Percentiles rank a stretch among this genome's conserved stretches.
These are phyloP conservation scores for Achaetomiella virescens DNA, from an alignment of 495 filamentous ascomycete genomes.

Conservation along the genomic window DNA sequence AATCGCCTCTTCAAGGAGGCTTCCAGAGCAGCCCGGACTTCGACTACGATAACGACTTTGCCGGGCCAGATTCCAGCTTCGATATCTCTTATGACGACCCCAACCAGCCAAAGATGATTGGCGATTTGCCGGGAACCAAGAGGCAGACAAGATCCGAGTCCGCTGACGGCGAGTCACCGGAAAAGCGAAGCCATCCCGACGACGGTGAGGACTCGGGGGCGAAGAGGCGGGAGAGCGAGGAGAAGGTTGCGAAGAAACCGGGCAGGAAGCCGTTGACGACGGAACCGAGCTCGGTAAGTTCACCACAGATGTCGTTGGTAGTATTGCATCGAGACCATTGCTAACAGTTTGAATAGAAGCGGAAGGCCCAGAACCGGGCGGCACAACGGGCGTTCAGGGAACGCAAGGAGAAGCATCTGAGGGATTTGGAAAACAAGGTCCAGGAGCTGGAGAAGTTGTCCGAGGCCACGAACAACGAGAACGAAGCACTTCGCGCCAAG, in stretches of 20 bases:
- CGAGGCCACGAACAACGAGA: conserved; percentile 77
- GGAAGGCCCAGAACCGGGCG: conserved; percentile 96
- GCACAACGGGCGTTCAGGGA: conserved; percentile 96
- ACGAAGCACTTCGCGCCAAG: conserved; percentile 73
- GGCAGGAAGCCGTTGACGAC: conserved; percentile 92
- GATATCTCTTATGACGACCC: conserved; percentile 64
- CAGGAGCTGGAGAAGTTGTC: conserved; percentile 85
- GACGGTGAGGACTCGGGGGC: conserved; percentile 62
- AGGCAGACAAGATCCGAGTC: conserved; percentile 47
- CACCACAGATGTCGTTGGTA: not conserved
- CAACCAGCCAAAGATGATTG: conserved; percentile 67
- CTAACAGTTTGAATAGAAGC: conserved; percentile 68
- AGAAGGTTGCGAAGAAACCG: conserved; percentile 80
- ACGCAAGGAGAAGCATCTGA: conserved; percentile 95
- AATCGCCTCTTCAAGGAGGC: conserved; percentile 44
- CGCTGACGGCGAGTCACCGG: conserved; percentile 61
- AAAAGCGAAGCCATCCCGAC: conserved; percentile 76
- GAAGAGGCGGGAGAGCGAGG: conserved; percentile 76
- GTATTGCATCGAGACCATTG: not conserved
- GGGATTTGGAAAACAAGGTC: conserved; percentile 93
- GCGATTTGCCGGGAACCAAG: conserved; percentile 58
- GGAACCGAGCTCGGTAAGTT: conserved; percentile 88
- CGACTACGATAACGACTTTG: conserved; percentile 64
- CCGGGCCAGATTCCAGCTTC: conserved; percentile 42
- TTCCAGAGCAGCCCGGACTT: conserved; percentile 73